These are phyloP conservation scores for Talaromyces sp. DNA, from an alignment of 2,329 filamentous ascomycete genomes.

Conservation along the genomic window DNA sequence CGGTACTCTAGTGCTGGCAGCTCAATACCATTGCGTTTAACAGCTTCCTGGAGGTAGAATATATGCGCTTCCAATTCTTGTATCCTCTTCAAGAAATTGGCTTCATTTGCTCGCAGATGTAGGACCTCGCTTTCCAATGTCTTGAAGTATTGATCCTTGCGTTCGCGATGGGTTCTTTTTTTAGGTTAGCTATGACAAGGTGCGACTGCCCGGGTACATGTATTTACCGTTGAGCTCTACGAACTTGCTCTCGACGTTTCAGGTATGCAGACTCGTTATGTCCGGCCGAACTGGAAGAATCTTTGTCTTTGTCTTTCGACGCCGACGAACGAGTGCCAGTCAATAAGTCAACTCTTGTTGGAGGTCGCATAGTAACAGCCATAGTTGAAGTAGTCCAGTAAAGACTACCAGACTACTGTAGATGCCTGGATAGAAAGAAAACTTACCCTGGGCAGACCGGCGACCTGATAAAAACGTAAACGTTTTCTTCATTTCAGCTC, in stretches of 20 bases:
- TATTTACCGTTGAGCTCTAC: slow-evolving; percentile 33
- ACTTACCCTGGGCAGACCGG: background rate
- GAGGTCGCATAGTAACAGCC: background rate
- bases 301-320: slow-evolving; percentile 1
- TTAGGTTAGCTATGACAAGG: slow-evolving; percentile 19
- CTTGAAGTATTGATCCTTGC: slow-evolving; percentile 95
- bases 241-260: slow-evolving; percentile 37
- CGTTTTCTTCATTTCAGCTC: background rate
- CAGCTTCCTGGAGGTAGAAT: slow-evolving; percentile 21
- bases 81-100: slow-evolving; percentile 28
- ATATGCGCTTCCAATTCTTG: slow-evolving; percentile 26
- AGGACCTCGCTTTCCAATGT: slow-evolving; percentile 90
- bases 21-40: slow-evolving; percentile 17
- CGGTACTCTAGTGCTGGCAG: background rate
- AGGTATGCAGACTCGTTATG: slow-evolving; percentile 16
- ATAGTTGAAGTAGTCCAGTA: background rate
- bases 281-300: slow-evolving; percentile 18
- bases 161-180: slow-evolving; percentile 86
- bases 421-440: background rate
- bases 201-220: background rate
- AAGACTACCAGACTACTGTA: too few species aligned
- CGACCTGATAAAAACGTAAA: background rate
- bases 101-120: slow-evolving; percentile 63
- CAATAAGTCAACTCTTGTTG: background rate
- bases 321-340: background rate